Percentiles rank a stretch among this genome's conserved stretches.
phyloP scores from a whole-genome alignment of 2,329 filamentous ascomycete species.

The Drechslerella stenobrocha region DNA sequence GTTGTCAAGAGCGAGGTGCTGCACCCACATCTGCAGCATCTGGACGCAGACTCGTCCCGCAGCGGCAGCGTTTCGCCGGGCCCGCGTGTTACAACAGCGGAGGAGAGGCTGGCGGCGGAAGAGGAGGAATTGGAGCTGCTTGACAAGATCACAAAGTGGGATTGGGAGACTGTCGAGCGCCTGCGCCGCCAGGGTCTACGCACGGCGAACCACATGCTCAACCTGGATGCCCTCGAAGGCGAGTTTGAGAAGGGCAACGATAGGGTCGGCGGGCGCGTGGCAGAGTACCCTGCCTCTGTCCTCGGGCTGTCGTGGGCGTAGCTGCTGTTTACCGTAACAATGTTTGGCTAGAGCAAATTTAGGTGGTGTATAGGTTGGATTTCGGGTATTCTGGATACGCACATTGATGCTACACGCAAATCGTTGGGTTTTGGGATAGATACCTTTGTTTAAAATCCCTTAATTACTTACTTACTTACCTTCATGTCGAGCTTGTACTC shows the following conservation, averaged over 20 bases:
- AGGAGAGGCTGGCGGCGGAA: conserved; percentile 24
- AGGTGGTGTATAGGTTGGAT: too few species aligned
- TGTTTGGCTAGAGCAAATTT: too few species aligned
- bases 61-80: conserved; percentile 22
- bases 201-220: conserved; percentile 53
- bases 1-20: conserved; percentile 43
- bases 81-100: conserved; percentile 8
- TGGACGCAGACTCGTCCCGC: conserved; percentile 36
- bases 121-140: conserved; percentile 47
- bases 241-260: conserved; percentile 51
- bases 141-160: conserved; percentile 40
- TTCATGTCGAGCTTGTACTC: too few species aligned
- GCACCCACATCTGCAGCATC: conserved; percentile 40
- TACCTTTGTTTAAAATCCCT: too few species aligned
- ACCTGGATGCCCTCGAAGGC: conserved; percentile 49
- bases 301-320: conserved; percentile 46
- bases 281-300: conserved; percentile 28
- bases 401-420: too few species aligned
- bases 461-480: too few species aligned
- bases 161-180: conserved; percentile 54
- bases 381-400: too few species aligned
- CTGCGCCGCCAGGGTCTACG: conserved; percentile 55
- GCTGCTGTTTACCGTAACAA: not conserved
- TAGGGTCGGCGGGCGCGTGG: conserved; percentile 31
- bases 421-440: too few species aligned